These are phyloP conservation scores for Fraxinus floribunda DNA, from an alignment of 305 asterid species.

Conservation along the genomic window DNA sequence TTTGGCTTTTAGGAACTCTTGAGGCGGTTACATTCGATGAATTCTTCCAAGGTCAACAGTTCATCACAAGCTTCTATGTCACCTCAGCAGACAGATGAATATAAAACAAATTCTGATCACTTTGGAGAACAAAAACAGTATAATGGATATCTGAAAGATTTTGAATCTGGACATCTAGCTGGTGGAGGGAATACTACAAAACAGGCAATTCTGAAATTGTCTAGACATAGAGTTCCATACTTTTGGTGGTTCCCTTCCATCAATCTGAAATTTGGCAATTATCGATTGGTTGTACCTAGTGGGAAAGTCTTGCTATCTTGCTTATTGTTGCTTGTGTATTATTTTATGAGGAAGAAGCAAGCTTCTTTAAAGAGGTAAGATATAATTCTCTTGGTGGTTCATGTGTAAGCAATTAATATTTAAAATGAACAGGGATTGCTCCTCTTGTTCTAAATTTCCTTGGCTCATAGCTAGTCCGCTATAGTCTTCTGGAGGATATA, in stretches of 20 bases:
- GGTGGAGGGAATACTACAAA: constrained; percentile 37
- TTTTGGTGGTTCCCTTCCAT: constrained; percentile 67
- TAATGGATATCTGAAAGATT: constrained; percentile 33
- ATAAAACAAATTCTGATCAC: constrained; percentile 28
- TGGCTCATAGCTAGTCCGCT: neutral
- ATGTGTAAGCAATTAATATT: neutral
- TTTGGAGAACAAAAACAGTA: constrained; percentile 31
- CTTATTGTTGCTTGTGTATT: constrained; percentile 45
- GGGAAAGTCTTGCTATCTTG: constrained; percentile 58
- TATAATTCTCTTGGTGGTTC: constrained; percentile 3
- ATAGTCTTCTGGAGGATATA: constrained; percentile 6
- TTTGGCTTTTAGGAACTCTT: constrained; percentile 58
- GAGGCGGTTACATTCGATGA: constrained; percentile 63
- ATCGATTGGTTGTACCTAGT: constrained; percentile 49
- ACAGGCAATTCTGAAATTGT: constrained; percentile 53
- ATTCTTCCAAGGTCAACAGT: constrained; percentile 42
- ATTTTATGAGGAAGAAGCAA: constrained; percentile 56
- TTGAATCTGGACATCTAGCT: constrained; percentile 30
- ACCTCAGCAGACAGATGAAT: constrained; percentile 38
- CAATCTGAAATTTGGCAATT: constrained; percentile 57
- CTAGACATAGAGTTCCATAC: constrained; percentile 46
- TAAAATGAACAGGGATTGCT: constrained; percentile 10
- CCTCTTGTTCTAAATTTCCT: constrained; percentile 1
- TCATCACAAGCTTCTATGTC: constrained; percentile 46
- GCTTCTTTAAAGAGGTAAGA: constrained; percentile 63